These are phyloP conservation scores for Cymbopogon flexuosus DNA, from an alignment of 202 grass and related monocot genomes.

Conservation along the genomic window DNA sequence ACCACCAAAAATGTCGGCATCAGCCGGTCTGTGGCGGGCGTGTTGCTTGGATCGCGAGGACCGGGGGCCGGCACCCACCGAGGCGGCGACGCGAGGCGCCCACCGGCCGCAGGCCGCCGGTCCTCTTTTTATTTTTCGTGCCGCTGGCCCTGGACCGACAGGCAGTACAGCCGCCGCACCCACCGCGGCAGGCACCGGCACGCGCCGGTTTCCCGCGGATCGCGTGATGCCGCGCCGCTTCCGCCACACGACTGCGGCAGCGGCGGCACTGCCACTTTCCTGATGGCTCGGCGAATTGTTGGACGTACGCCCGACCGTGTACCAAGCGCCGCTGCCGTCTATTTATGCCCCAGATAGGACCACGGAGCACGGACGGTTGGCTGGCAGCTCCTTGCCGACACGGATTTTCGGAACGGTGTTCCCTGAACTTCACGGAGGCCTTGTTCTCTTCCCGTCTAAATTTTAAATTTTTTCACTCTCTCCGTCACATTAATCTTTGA, in stretches of 20 bases:
- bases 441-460: too few relatives aligned
- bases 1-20: constrained; percentile 39
- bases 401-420: not conserved
- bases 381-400: constrained; percentile 29
- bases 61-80: constrained; percentile 2
- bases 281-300: constrained; percentile 19
- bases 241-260: constrained; percentile 35
- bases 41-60: constrained; percentile 43
- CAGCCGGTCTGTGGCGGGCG: constrained; percentile 24
- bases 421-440: not conserved
- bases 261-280: constrained; percentile 30
- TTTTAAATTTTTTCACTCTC: too few relatives aligned
- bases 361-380: not conserved
- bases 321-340: constrained; percentile 9
- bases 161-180: not conserved
- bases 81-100: not conserved
- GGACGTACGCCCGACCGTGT: not conserved
- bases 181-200: constrained; percentile 17
- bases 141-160: constrained; percentile 38
- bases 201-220: constrained; percentile 38
- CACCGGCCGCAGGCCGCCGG: not conserved
- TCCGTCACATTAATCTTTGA: too few relatives aligned
- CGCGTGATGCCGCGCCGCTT: constrained; percentile 41
- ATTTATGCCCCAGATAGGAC: constrained; percentile 11
- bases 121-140: constrained; percentile 29